phyloP scores from a whole-genome alignment of 495 filamentous ascomycete species.

The Neurospora tetrasperma region DNA sequence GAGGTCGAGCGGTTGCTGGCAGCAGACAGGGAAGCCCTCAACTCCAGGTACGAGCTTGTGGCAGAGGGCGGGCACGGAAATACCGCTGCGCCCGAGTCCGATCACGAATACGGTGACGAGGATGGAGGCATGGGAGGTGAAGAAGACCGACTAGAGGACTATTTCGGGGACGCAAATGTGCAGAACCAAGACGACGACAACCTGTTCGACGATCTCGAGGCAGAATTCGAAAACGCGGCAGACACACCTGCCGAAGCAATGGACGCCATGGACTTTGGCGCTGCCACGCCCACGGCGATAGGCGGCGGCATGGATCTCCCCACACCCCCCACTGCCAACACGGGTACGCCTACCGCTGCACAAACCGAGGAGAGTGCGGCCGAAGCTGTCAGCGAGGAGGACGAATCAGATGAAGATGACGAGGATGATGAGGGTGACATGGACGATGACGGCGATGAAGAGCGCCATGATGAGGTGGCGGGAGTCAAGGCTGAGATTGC shows the following conservation, averaged over 20 bases:
- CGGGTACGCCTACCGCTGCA: slow-evolving; percentile 14
- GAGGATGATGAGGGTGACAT: slow-evolving; percentile 36
- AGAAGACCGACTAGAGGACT: slow-evolving; percentile 12
- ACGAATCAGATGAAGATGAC: slow-evolving; percentile 41
- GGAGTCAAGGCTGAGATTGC: slow-evolving; percentile 45
- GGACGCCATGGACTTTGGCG: slow-evolving; percentile 4
- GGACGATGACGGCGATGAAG: slow-evolving; percentile 36
- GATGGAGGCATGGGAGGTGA: slow-evolving; percentile 44
- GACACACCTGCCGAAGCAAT: slow-evolving; percentile 21
- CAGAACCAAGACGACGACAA: slow-evolving; percentile 16
- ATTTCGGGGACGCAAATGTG: slow-evolving; percentile 7
- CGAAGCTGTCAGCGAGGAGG: slow-evolving; percentile 37
- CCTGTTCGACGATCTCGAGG: slow-evolving; percentile 33
- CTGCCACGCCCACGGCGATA: slow-evolving; percentile 21
- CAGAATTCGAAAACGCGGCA: slow-evolving; percentile 20
- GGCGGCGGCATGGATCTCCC: slow-evolving; percentile 20
- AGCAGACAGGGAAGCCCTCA: slow-evolving; percentile 52
- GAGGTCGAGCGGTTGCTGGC: slow-evolving; percentile 67
- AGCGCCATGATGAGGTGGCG: slow-evolving; percentile 35
- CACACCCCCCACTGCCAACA: slow-evolving; percentile 30
- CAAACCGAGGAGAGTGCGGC: slow-evolving; percentile 23
- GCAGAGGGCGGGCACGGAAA: slow-evolving; percentile 41
- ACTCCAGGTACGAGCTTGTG: slow-evolving; percentile 50
- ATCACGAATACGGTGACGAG: slow-evolving; percentile 47
- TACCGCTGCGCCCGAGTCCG: slow-evolving; percentile 35